These are phyloP conservation scores for Solanum medicagineum DNA, from an alignment of 257 asterid species.

Conservation along the genomic window DNA sequence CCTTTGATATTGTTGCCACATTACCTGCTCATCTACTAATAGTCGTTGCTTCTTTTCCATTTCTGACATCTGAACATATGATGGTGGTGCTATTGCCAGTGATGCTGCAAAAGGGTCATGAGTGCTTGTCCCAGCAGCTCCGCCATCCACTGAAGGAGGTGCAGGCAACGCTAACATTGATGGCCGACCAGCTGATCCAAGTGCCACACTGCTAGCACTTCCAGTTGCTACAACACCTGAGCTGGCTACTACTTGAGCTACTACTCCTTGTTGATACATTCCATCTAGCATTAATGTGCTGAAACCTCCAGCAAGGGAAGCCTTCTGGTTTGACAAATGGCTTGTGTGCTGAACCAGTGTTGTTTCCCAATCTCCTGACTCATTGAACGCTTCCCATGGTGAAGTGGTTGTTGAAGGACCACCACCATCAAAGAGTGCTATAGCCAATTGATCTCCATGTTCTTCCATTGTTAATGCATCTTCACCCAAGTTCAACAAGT, in stretches of 20 bases:
- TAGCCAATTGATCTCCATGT: slow-evolving; percentile 44
- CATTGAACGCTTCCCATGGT: slow-evolving; percentile 79
- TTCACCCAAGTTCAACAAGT: slow-evolving; percentile 55
- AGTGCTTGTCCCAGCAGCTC: not conserved
- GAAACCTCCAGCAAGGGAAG: slow-evolving; percentile 59
- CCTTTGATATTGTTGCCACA: slow-evolving; percentile 80
- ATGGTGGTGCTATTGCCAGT: slow-evolving; percentile 54
- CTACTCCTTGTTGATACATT: slow-evolving; percentile 73
- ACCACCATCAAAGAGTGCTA: slow-evolving; percentile 59
- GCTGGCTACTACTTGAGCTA: slow-evolving; percentile 35
- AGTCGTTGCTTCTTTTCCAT: slow-evolving; percentile 78
- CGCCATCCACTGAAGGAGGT: slow-evolving; percentile 34
- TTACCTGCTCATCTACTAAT: slow-evolving; percentile 56
- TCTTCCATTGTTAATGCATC: slow-evolving; percentile 44
- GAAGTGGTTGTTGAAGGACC: slow-evolving; percentile 17
- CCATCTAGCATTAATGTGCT: slow-evolving; percentile 58
- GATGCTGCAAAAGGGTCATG: slow-evolving; percentile 70
- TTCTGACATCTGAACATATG: slow-evolving; percentile 89
- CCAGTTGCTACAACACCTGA: slow-evolving; percentile 61
- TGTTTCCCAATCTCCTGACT: slow-evolving; percentile 74
- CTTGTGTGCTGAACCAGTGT: slow-evolving; percentile 57
- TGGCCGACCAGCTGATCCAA: slow-evolving; percentile 73
- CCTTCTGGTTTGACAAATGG: slow-evolving; percentile 55
- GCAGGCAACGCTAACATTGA: slow-evolving; percentile 76
- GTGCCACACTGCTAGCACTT: slow-evolving; percentile 71